These are phyloP conservation scores for Monosporascus cannonballus DNA, from an alignment of 2,329 filamentous ascomycete genomes.

Conservation along the genomic window DNA sequence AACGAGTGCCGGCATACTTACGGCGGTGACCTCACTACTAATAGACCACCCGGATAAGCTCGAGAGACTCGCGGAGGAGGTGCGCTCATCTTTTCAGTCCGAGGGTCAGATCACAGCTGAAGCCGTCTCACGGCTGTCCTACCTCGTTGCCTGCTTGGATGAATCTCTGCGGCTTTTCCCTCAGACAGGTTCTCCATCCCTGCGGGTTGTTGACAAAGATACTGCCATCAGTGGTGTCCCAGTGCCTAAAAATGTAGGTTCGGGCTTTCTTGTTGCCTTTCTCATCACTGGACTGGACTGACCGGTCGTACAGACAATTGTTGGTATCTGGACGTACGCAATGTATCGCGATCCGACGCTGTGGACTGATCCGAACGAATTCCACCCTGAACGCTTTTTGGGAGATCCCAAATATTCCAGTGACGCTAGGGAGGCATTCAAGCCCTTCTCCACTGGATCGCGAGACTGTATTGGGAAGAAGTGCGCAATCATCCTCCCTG, in stretches of 20 bases:
- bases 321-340: conserved; percentile 7
- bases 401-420: conserved; percentile 2
- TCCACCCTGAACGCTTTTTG: conserved; percentile 6
- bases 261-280: background rate
- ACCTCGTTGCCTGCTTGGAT: conserved; percentile 26
- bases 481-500: conserved; percentile 4
- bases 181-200: conserved; percentile 16
- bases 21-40: conserved; percentile 30
- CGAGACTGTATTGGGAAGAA: conserved; percentile 7
- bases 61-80: conserved; percentile 30
- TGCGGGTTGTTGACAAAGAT: conserved; percentile 4
- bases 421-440: conserved; percentile 4
- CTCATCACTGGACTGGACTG: background rate
- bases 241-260: conserved; percentile 6
- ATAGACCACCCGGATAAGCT: conserved; percentile 28
- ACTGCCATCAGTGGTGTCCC: conserved; percentile 4
- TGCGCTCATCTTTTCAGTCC: conserved; percentile 31
- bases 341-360: conserved; percentile 6
- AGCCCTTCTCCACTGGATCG: conserved; percentile 7
- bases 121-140: conserved; percentile 17
- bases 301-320: conserved; percentile 3
- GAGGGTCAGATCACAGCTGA: conserved; percentile 25
- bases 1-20: conserved; percentile 36
- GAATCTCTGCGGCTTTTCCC: conserved; percentile 29
- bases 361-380: conserved; percentile 6